Base-by-base conservation (phyloP, 208 protist species). In the Acanthamoeba healyi region DNA sequence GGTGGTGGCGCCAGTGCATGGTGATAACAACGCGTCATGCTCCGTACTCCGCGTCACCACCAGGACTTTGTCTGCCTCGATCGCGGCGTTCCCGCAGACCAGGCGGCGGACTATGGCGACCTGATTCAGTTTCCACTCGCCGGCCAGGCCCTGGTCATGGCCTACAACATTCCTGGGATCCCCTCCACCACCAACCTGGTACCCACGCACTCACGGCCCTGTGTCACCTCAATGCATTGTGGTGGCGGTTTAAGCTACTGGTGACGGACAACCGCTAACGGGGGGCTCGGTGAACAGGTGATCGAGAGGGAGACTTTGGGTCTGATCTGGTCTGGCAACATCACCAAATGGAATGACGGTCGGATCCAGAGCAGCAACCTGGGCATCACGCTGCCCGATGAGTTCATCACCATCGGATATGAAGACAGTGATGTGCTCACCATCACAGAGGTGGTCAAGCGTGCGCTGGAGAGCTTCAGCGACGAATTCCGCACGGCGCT, bases 361-460 rank as follows among this genome's bases (percentile, higher is more conserved):
- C 29, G 29, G 7, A 70, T 70, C 29, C 4, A 38, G 29, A 14
- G 3, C 9, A 6, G 7, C 63, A 70, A 70, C 63, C 14, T 9
- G 29, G 63, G 0, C 12, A 14, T 70, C 5, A 29, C 63, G 63
- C 29, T 70, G 63, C 63, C 63, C 14, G 32, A 38, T 24, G 29
- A 14, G 29, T 4, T 24, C 36, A 81, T 81, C 38, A 29, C 9
- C 2, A n/a, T 81, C 24, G 72, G 72, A 12, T 81, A 81, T 38
- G 6, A 12, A 34, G 40, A 81, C 72, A 15, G 49, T 15, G 17
- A 40, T 7, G 10, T 29, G 0, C 34, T 26, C 38, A 51, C 72
- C 72, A 51, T 81, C 72, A 22, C 24, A 14, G 38, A 81, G 26
- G 72, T 81, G 17, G 10, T 81, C 72, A 81, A 49, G 72, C 72